Base-by-base conservation (phyloP, 441 rosid genomes). In the Macaranga tanarius region DNA sequence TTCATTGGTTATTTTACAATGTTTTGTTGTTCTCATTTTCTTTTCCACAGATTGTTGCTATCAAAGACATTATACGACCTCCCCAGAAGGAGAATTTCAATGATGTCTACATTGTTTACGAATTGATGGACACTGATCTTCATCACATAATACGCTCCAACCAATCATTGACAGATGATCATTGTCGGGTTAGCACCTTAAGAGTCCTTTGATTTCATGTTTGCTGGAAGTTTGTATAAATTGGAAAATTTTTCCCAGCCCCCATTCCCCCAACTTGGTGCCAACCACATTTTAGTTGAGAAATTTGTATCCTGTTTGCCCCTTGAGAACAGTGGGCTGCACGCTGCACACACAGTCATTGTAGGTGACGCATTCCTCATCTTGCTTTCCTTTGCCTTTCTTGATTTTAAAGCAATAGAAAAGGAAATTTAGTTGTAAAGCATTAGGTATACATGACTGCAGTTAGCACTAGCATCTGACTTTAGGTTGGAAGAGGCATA, bases 101-200 rank as follows among this genome's bases (percentile, higher is more conserved):
- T 60, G 99, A 95, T 79, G 98, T 95, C 31, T 92, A 92, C 86
- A 91, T 86, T 61, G 95, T 92, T 70, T 89, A 79, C 74, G 99
- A 92, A 80, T 84, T 94, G 77, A 86, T 92, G 98, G 98, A 94
- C 80, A 92, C 97, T 54, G 99, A 94, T 86, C 95, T 94, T 75
- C 90, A 90, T 80, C 89, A 90, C 77, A 89, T 92, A 73, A 88
- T 92, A 62, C 91, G 91, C 45, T 91, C 99, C 70, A 84, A 84
- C 82, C 97, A 91, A 82, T 67, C 73, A 45, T 80, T 92, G 83
- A 86, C 87, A 1, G 92, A 84, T 82, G 93, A 92, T 72, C 99
- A 91, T 80, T 95, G 97, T 76, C 96, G 95, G 84, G 99, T 95
- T 72, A 69, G 78, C 57, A 31, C 34, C 64, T 52, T 42, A 23